Evolutionary conservation across 1,284 basidiomycete genomes (phyloP), one percentile per base, ranked within the genome.

Genomic region (Cutaneotrichosporon mucoides): DNA sequence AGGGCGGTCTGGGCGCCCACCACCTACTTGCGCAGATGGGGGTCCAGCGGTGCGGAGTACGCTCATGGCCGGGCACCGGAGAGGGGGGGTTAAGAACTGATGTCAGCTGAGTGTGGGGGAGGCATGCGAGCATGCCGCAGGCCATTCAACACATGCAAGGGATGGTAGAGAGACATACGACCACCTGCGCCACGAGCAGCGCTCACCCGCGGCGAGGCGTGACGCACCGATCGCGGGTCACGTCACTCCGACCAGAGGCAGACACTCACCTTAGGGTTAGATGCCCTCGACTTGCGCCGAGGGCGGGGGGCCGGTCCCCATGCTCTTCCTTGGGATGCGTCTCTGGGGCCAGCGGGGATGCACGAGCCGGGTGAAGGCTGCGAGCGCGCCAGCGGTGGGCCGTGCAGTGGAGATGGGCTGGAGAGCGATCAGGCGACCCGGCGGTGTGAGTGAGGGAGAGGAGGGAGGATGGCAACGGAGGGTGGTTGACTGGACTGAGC

Each of bases 201-300:
- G 24, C 24, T 24, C 24, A 24, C 24, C 24, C 24, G 24, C 24
- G 24, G 24, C 24, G 24, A 24, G 24, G 24, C 24, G 24, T 24
- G 24, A 24, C 24, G 24, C 24, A 24, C 24, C 24, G 24, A 24
- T 24, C 24, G 24, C 24, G 24, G 24, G 24, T 24, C 24, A 24
- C 24, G 24, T 24, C 24, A 24, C 24, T 24, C 24, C 24, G 24
- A 24, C 24, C 33, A 8, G 45, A 46, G 45, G 16, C 11, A 11
- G 2, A 2, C 6, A 24, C 53, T 38, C 43, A 57, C 60, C 60
- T 61, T 61, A 61, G 60, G 60, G 60, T 61, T 61, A 61, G 60
- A 41, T 52, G 56, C 60, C 51, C 46, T 50, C 54, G 42, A 51
- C 44, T 37, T 12, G 46, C 36, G 44, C 13, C 40, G 43, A 38